Evolutionary conservation across 441 rosid species (phyloP), one percentile per base, ranked within the genome.

Genomic region (Oxalis stricta): DNA sequence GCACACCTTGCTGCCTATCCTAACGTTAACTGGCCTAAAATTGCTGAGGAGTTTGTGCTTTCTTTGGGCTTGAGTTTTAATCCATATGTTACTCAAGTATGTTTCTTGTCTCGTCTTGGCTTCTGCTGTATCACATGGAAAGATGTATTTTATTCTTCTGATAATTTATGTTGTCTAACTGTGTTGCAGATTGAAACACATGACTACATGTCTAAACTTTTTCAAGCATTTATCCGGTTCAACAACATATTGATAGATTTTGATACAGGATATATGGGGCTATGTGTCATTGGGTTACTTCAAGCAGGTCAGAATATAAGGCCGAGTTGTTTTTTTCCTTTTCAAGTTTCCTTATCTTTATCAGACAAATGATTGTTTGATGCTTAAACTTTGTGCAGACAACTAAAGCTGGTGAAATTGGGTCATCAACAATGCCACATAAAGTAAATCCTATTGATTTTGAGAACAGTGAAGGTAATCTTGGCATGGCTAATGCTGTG

Each of bases 341-440:
- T 31, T 7, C 21, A 14, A 5, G 26, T 26, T 14, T 12, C 3
- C 48, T 12, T 23, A 24, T 9, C 34, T 17, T 2, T 34, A 0
- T 3, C 18, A 32, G 38, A 48, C 48, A 43, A 22, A 1, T 32
- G 10, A 26, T 39, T 10, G 34, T 12, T 40, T 33, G 3, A 22
- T 35, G 8, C 33, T 46, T 15, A 9, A 24, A 21, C 49, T 56
- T 51, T 37, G 57, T 34, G 47, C 84, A 91, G 99, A 82, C 52
- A 62, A 83, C 95, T n/a, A 91, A 77, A 65, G 88, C 81, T 1
- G 99, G 99, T 43, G 96, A 81, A 59, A 81, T 91, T 31, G 99
- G 99, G 32, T 91, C 95, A 7, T 91, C 96, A 21, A 91, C 95
- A 6, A 86, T 86, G 96, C 96, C 99, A 39, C 99, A 91, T 70